Base-by-base conservation (phyloP, 306 rosid species). In the Vigna radiata region DNA sequence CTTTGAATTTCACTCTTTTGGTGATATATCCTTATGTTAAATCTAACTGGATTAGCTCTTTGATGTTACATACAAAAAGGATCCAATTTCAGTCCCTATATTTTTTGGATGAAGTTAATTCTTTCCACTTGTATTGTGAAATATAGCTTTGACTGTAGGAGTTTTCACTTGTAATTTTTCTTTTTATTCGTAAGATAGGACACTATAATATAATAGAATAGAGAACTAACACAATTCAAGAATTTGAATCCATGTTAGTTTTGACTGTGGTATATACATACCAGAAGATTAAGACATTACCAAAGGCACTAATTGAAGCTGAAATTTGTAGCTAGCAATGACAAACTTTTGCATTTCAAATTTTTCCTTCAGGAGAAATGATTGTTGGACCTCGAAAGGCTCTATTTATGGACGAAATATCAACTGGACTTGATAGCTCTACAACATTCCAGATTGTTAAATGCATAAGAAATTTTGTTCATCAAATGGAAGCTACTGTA, bases 351-450 rank as follows among this genome's bases (percentile, higher is more conserved):
- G 52, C 47, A 15, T 37, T 37, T 17, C 19, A 71, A 16, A 70
- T 77, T 43, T 76, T 73, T 44, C 54, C 44, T 36, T 46, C 47
- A 89, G 98, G 96, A 56, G 98, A 94, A 87, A 89, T 94, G 98
- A 80, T 88, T 70, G 93, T 94, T 77, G 98, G 96, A 78, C 98
- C 97, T 37, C 88, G 96, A 81, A 91, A 89, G 78, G 78, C 97
- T 13, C 72, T 91, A 31, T 91, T 91, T 70, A 90, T 94, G 98
- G 98, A 94, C 74, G 98, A 94, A 86, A 90, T 91, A 78, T 94
- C 97, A 58, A 94, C 97, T 1, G 98, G 98, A 75, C 92, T 94
- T 43, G 98, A 94, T 81, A 94, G 98, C 81, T 86, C 96, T 46
- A 94, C 98, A 12, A 91, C 98, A 19, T 94, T 55, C 79, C 97